Conservation (phyloP, 768 basidiomycete genomes). For the Tephrocybe sp. region DNA sequence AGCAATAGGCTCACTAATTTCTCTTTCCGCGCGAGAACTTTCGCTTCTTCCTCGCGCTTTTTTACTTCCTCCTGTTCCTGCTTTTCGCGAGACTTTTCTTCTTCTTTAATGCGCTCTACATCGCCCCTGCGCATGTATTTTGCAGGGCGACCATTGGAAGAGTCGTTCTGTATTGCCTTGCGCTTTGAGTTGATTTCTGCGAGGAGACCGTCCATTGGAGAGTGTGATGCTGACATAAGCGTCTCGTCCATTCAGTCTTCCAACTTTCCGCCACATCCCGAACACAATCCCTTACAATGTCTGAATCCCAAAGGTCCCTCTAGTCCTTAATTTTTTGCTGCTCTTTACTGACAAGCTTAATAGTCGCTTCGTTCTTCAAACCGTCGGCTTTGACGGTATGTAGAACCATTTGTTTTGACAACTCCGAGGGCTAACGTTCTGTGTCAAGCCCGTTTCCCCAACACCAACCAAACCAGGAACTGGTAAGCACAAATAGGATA, state of each 20-base stretch:
- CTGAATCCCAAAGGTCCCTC: slow-evolving; percentile 37
- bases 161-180: slow-evolving; percentile 60
- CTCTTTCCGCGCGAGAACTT: slow-evolving; percentile 28
- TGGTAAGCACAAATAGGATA: slow-evolving; percentile 44
- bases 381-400: slow-evolving; percentile 89
- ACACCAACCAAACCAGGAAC: slow-evolving; percentile 93
- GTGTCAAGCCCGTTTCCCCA: slow-evolving; percentile 76
- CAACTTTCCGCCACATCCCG: slow-evolving; percentile 40
- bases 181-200: slow-evolving; percentile 88
- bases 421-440: slow-evolving; percentile 2
- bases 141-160: slow-evolving; percentile 41
- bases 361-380: slow-evolving; percentile 89
- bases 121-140: slow-evolving; percentile 94
- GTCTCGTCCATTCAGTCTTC: slow-evolving; percentile 1
- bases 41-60: slow-evolving; percentile 23
- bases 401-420: slow-evolving; percentile 18
- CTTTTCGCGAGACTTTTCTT: slow-evolving; percentile 35
- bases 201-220: slow-evolving; percentile 83
- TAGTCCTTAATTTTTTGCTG: not conserved
- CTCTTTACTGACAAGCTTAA: slow-evolving; percentile 16
- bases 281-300: slow-evolving; percentile 47
- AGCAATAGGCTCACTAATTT: slow-evolving; percentile 41
- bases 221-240: slow-evolving; percentile 36
- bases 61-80: slow-evolving; percentile 18
- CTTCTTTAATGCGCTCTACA: slow-evolving; percentile 67